Evolutionary conservation across 768 basidiomycete species (phyloP).

Genomic region (Tulasnella sp.): DNA sequence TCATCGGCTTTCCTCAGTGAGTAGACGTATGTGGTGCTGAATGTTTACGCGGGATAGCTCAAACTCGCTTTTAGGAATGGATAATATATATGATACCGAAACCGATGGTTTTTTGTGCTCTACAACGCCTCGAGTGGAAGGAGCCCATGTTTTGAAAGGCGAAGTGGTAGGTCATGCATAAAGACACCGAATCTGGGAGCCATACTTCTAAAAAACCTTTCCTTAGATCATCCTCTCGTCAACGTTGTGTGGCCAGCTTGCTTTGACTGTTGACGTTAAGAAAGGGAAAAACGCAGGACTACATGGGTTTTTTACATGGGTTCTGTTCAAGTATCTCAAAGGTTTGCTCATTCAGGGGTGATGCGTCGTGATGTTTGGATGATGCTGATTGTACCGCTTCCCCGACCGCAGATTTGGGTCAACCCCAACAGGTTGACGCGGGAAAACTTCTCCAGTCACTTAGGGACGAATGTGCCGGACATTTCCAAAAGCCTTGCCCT

Average conservation of each 20-base stretch:
- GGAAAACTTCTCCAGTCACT: neutral
- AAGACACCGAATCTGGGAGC: neutral
- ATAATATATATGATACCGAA: neutral
- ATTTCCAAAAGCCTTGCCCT: neutral
- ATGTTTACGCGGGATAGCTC: neutral
- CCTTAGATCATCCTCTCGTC: neutral
- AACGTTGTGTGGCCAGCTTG: neutral
- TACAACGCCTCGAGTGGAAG: neutral
- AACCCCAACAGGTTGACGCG: neutral
- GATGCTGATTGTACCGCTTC: neutral
- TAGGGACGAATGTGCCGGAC: neutral
- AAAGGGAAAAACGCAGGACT: neutral
- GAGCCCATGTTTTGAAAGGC: neutral
- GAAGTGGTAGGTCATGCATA: neutral
- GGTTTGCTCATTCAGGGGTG: neutral
- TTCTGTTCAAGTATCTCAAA: neutral
- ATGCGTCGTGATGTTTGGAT: neutral
- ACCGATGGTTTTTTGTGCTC: neutral
- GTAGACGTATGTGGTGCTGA: neutral
- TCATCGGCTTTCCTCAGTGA: neutral
- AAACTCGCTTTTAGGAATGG: neutral
- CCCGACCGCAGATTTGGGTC: neutral
- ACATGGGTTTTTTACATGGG: neutral
- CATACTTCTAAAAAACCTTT: neutral
- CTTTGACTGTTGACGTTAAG: neutral